These are phyloP conservation scores for Fusarium sterilihyphosum DNA, from an alignment of 2,329 filamentous ascomycete genomes.

Conservation along the genomic window DNA sequence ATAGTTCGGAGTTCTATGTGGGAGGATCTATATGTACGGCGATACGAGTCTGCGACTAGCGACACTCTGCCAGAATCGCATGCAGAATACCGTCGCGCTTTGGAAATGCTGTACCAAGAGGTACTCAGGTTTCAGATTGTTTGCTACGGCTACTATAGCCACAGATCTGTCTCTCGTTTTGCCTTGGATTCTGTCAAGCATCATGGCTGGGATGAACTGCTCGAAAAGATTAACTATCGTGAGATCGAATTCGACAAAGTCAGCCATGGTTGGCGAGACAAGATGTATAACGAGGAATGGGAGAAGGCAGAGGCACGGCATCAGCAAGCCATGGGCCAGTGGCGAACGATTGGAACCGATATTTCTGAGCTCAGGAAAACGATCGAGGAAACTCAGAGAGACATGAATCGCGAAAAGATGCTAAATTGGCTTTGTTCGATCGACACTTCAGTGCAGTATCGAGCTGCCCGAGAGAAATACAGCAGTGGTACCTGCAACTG, in stretches of 20 bases:
- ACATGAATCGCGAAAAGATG: neutral
- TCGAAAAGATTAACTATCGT: fast-evolving
- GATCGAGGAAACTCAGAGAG: fast-evolving
- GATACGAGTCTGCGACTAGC: fast-evolving
- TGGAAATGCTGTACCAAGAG: neutral
- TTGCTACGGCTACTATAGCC: neutral
- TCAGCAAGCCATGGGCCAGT: neutral
- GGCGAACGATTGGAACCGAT: neutral
- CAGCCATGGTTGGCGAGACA: neutral
- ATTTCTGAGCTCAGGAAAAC: neutral
- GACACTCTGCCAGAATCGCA: neutral
- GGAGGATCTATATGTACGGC: neutral
- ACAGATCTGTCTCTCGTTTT: fast-evolving
- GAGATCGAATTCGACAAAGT: neutral
- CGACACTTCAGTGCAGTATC: neutral
- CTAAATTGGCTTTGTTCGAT: fast-evolving
- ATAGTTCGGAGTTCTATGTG: neutral
- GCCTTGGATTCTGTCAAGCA: fast-evolving
- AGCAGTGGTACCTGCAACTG: neutral
- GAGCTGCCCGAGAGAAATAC: neutral
- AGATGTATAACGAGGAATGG: neutral
- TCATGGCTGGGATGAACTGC: neutral
- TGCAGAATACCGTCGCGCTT: fast-evolving
- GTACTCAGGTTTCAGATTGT: neutral
- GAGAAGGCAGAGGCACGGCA: fast-evolving